Base-by-base conservation (phyloP, 1,284 basidiomycete species). In the Fomes fomentarius region DNA sequence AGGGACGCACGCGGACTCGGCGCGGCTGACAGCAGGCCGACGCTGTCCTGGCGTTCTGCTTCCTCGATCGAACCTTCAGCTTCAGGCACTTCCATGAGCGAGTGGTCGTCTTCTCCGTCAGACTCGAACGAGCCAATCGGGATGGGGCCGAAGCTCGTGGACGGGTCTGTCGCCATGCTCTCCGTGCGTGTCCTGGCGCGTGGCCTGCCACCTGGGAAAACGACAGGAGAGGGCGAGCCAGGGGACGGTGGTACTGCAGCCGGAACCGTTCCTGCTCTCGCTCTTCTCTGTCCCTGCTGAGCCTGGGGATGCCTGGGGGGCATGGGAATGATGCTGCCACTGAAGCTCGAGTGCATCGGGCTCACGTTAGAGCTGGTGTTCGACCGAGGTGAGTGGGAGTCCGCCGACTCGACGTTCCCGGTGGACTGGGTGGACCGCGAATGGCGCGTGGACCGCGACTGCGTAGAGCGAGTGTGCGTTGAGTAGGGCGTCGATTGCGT, bases 11-110 rank as follows among this genome's bases (percentile, higher is more conserved):
- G 76, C 3, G 85, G 86, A 61, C 83, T 85, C 12, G 79, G 77
- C 2, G 71, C 72, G 37, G 74, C 68, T 50, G 78, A 79, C 50
- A 92, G 71, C 12, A 78, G 64, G 14, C 88, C 90, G 44, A 92
- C 83, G 47, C 79, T 79, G 63, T 91, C 89, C 45, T 89, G 86
- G 28, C 78, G 76, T 67, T 91, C 88, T 10, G 78, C 84, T 45
- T 78, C 81, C 57, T 84, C 84, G 28, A 82, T 72, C 8, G 77
- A 77, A 4, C 79, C 80, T 52, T 82, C 80, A 10, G 77, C 76
- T 52, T 78, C 80, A 1, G 78, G 78, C 35, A 80, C 76, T 54
- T 80, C 80, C 72, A 81, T 74, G 68, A 77, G 76, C 30, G 75
- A 78, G 4, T 74, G 74, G 8, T 76, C 72, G 3, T 50, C 17